Base-by-base conservation (phyloP, 495 filamentous ascomycete genomes). In the Parachaetomium inaequale region DNA sequence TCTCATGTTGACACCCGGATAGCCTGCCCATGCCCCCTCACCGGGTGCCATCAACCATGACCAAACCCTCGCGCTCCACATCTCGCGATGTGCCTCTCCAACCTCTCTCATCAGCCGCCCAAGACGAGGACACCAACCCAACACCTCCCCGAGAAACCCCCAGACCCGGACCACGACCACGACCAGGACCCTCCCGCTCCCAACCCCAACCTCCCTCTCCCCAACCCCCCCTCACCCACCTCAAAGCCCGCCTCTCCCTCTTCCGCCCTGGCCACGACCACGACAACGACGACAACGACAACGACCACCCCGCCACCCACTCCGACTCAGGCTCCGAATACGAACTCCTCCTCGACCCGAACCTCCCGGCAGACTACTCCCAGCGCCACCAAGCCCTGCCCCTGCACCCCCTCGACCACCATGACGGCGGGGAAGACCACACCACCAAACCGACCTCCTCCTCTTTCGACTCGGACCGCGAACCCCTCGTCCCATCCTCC, bases 281-380 rank as follows among this genome's bases (percentile, higher is more conserved):
- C 43, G 66, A 72, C 40, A 58, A 68, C 47, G 64, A 15, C 7
- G 40, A n/a, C n/a, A n/a, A 40, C 49, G 50, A 59, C 42, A 65
- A 72, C 32, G 63, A 66, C 51, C 66, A 21, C 17, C 42, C 42
- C 42, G 14, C 23, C 43, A 11, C 68, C 40, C 62, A 70, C 25
- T 69, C 73, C 52, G 75, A 75, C 55, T 67, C 74, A 29, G 72
- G 69, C 25, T 79, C 78, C 34, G 79, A 80, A 47, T 38, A 74
- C 54, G 78, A 80, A 55, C 76, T 77, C 17, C 63, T 80, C 8
- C 51, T 79, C 59, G 81, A 84, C 64, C 81, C 81, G n/a, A 82
- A 80, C 63, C 68, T 78, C 6, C 80, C 79, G 7, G 74, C 68
- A 15, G 76, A 77, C 43, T 65, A 76, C 59, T 63, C 42, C 28